These are phyloP conservation scores for Forsythia suspensa DNA, from an alignment of 257 asterid species.

Conservation along the genomic window DNA sequence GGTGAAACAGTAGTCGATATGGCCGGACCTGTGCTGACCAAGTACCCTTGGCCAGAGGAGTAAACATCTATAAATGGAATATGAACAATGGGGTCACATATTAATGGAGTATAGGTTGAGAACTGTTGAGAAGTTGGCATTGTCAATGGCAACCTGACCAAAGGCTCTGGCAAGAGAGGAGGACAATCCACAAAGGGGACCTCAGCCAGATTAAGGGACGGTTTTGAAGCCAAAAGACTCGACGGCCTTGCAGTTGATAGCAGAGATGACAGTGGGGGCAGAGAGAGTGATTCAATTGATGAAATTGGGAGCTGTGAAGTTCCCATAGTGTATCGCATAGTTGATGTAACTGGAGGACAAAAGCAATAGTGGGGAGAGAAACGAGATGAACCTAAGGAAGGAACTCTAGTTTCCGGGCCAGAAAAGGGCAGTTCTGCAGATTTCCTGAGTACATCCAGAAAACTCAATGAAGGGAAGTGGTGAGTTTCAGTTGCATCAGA, in stretches of 20 bases:
- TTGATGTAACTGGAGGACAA: constrained; percentile 77
- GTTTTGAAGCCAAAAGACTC: constrained; percentile 40
- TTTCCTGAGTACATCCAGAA: constrained; percentile 40
- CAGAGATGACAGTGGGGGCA: constrained; percentile 63
- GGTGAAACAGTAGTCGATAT: constrained; percentile 62
- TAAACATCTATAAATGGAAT: constrained; percentile 80
- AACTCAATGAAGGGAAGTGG: constrained; percentile 35
- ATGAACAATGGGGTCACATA: constrained; percentile 89
- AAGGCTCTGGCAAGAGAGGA: constrained; percentile 50
- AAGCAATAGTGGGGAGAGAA: constrained; percentile 83
- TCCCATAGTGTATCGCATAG: constrained; percentile 44
- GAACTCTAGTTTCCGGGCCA: constrained; percentile 37
- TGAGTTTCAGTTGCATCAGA: constrained; percentile 31
- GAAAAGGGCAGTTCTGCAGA: constrained; percentile 28
- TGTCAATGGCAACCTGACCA: constrained; percentile 43
- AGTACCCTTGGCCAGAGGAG: constrained; percentile 92
- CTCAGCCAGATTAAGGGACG: constrained; percentile 48
- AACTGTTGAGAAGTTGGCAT: constrained; percentile 68
- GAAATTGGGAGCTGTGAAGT: constrained; percentile 43
- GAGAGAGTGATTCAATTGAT: constrained; percentile 44
- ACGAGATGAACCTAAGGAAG: constrained; percentile 40
- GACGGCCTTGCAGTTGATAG: constrained; percentile 50
- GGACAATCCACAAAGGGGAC: constrained; percentile 60
- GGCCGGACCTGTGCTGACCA: constrained; percentile 76
- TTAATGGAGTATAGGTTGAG: constrained; percentile 75